Evolutionary conservation across 208 protist genomes (phyloP), one percentile per base, ranked within the genome.

Genomic region (Angomonas desouzai): DNA sequence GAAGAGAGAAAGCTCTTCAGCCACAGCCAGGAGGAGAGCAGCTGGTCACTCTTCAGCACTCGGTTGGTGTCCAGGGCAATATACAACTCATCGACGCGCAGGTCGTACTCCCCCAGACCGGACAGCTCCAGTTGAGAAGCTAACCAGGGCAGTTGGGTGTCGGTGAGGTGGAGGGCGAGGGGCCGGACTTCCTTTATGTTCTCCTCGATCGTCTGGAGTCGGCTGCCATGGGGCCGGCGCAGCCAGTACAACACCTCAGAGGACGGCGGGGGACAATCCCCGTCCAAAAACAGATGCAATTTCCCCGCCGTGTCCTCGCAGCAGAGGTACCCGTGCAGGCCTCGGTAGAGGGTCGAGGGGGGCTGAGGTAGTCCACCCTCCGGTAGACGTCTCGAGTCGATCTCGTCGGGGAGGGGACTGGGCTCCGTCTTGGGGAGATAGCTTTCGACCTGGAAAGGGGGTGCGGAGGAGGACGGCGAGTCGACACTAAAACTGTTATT

Each of bases 101-200:
- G 45, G 2, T 79, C 60, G 7, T 62, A 72, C 23, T 66, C 74
- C 20, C 43, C 33, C 13, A 66, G 62, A 13, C 55, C 60, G 69
- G 75, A 72, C 1, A 61, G 68, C 25, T 64, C 65, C 13, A 87
- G 69, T 62, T 72, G 64, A 20, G 11, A 29, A 22, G 77, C 74
- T 33, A 87, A 66, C 81, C 81, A 87, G 25, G 68, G 74, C 23
- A 84, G 62, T 51, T 84, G 77, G 48, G 60, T 55, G 43, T 87
- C 81, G 1, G 81, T 87, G 22, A 87, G 4, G 70, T 87, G 77
- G 2, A 87, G 63, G 0, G 81, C 77, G 1, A 82, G 23, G 20
- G 45, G 45, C 6, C 45, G 45, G 18, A 23, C 10, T 23, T 51
- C 18, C 45, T 23, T 13, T 16, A 27, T 51, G 45, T 51, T 51